Conservation (phyloP, 2,329 filamentous ascomycete species). For the Pseudogymnoascus sp. region DNA sequence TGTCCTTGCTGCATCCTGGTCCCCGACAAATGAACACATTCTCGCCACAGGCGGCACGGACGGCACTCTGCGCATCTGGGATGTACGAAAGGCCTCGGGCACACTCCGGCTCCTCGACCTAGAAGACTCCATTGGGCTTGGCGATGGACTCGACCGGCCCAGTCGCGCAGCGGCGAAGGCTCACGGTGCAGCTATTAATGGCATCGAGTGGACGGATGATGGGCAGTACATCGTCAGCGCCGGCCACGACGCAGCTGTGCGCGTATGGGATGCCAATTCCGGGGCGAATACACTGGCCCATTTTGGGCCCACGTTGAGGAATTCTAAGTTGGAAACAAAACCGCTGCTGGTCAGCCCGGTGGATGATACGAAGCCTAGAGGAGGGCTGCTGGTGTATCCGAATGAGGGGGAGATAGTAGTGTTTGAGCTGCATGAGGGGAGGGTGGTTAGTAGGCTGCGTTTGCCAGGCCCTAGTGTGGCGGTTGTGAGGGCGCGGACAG, state of each 20-base stretch:
- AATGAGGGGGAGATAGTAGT: slow-evolving; percentile 74
- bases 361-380: slow-evolving; percentile 44
- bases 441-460: slow-evolving; percentile 60
- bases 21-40: slow-evolving; percentile 68
- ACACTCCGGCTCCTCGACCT: slow-evolving; percentile 72
- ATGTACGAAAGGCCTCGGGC: slow-evolving; percentile 70
- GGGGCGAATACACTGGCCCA: slow-evolving; percentile 82
- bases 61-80: slow-evolving; percentile 77
- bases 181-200: slow-evolving; percentile 76
- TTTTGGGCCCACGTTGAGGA: slow-evolving; percentile 76
- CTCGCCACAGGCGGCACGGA: slow-evolving; percentile 80
- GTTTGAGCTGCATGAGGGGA: slow-evolving; percentile 72
- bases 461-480: slow-evolving; percentile 49
- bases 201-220: slow-evolving; percentile 74
- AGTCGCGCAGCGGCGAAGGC: slow-evolving; percentile 51
- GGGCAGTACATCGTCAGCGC: slow-evolving; percentile 69
- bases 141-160: slow-evolving; percentile 26
- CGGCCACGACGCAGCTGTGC: slow-evolving; percentile 74
- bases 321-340: slow-evolving; percentile 54
- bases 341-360: slow-evolving; percentile 57
- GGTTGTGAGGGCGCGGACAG: slow-evolving; percentile 38
- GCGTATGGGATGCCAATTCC: slow-evolving; percentile 75
- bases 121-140: slow-evolving; percentile 69
- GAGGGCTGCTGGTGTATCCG: slow-evolving; percentile 69
- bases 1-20: slow-evolving; percentile 69